phyloP scores from a whole-genome alignment of 2,329 filamentous ascomycete genomes.

The Diplodia mutila region DNA sequence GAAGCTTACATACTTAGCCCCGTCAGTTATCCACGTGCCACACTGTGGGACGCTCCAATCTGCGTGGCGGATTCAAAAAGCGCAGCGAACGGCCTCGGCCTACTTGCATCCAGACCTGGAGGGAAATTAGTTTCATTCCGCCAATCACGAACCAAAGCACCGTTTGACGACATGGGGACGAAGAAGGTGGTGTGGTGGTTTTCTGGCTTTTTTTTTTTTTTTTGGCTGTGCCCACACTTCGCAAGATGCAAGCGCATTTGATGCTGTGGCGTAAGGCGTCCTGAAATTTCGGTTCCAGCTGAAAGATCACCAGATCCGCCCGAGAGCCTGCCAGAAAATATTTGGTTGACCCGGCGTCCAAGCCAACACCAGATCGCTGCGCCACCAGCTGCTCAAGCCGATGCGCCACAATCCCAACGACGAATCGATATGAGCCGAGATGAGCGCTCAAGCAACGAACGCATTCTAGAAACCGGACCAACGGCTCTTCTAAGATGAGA shows the following conservation, averaged over 20 bases:
- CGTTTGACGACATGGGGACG: background rate
- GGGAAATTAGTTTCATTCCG: background rate
- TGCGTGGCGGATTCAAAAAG: background rate
- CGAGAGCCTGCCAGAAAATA: slow-evolving; percentile 4
- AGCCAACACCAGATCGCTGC: background rate
- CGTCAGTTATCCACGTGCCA: background rate
- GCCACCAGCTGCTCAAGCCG: background rate
- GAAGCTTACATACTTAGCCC: background rate
- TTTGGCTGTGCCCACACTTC: background rate
- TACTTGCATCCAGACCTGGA: background rate
- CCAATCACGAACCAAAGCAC: background rate
- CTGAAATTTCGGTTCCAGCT: background rate
- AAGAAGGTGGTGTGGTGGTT: background rate
- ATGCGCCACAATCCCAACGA: background rate
- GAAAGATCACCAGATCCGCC: slow-evolving; percentile 14
- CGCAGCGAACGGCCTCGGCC: background rate
- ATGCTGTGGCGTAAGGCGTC: background rate
- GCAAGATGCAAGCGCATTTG: background rate
- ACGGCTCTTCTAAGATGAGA: background rate
- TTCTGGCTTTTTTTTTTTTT: background rate
- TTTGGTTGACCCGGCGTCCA: background rate
- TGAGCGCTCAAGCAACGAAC: background rate
- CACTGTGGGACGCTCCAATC: background rate
- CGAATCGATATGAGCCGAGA: background rate
- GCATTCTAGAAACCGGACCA: too few relatives aligned